Conservation (phyloP, 1,284 basidiomycete species). For the Melampsora americana region DNA sequence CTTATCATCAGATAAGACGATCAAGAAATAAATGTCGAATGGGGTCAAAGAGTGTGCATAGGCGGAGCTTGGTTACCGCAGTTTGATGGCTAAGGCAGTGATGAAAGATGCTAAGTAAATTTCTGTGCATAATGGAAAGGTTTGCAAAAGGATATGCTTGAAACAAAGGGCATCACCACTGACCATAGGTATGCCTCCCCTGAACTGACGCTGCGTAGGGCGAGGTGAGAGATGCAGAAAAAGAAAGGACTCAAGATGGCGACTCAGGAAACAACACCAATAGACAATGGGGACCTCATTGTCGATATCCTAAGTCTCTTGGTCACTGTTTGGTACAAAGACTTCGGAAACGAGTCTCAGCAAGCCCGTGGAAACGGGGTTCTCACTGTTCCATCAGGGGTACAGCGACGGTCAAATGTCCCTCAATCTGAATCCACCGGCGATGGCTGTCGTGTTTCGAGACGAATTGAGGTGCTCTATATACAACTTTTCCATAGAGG, state of each 20-base stretch:
- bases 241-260: background rate
- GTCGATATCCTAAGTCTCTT: background rate
- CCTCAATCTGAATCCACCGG: too few relatives aligned
- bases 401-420: background rate
- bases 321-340: background rate
- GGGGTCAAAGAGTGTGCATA: too few relatives aligned
- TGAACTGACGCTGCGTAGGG: background rate
- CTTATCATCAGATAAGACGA: background rate
- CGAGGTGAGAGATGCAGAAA: background rate
- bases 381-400: background rate
- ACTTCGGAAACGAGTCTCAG: constrained; percentile 1
- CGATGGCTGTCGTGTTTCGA: too few relatives aligned
- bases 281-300: background rate
- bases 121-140: background rate
- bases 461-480: too few relatives aligned
- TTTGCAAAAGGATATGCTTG: background rate
- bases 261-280: background rate
- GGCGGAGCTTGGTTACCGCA: too few relatives aligned
- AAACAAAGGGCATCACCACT: background rate
- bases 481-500: too few relatives aligned
- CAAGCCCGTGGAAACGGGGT: background rate
- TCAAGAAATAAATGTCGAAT: background rate
- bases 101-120: background rate
- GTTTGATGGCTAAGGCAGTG: background rate
- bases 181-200: background rate